phyloP scores from a whole-genome alignment of 78 protist species.

The Chrysochromulina tobinii region DNA sequence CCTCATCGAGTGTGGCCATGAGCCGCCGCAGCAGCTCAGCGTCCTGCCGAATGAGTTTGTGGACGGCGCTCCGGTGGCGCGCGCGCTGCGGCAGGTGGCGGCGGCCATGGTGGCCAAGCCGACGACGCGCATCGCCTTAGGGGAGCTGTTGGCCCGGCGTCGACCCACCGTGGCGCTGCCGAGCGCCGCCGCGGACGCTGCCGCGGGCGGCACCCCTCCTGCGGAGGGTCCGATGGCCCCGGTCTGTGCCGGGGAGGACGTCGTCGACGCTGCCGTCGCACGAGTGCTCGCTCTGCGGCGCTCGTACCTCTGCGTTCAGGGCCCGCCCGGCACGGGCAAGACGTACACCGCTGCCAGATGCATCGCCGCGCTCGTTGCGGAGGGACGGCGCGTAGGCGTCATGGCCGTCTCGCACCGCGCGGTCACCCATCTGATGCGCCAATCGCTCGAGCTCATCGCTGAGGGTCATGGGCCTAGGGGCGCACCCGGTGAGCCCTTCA shows the following conservation, averaged over 20 bases:
- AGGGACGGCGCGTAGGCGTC: neutral
- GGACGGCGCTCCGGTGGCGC: neutral
- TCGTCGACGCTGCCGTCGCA: too few relatives aligned
- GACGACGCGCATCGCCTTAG: neutral
- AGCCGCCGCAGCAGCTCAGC: neutral
- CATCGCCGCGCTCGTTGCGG: neutral
- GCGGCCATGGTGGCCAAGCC: neutral
- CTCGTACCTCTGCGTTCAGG: neutral
- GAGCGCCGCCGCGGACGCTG: neutral
- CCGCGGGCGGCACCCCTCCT: neutral
- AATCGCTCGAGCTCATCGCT: neutral
- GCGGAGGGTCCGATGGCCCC: neutral
- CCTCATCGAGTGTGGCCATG: neutral
- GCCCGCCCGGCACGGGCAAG: slow-evolving; percentile 20
- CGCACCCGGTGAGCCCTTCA: too few relatives aligned
- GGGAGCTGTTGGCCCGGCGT: neutral
- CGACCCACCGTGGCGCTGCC: neutral
- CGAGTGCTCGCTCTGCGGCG: neutral
- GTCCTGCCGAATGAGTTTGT: neutral
- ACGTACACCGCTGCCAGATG: neutral
- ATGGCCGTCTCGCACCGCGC: neutral
- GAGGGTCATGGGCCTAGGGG: too few relatives aligned
- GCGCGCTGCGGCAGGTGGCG: neutral
- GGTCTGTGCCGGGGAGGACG: neutral
- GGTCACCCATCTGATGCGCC: neutral